Evolutionary conservation across 2,329 filamentous ascomycete species (phyloP), one percentile per base, ranked within the genome.

Genomic region (Zelopaecilomyces penicillatus): DNA sequence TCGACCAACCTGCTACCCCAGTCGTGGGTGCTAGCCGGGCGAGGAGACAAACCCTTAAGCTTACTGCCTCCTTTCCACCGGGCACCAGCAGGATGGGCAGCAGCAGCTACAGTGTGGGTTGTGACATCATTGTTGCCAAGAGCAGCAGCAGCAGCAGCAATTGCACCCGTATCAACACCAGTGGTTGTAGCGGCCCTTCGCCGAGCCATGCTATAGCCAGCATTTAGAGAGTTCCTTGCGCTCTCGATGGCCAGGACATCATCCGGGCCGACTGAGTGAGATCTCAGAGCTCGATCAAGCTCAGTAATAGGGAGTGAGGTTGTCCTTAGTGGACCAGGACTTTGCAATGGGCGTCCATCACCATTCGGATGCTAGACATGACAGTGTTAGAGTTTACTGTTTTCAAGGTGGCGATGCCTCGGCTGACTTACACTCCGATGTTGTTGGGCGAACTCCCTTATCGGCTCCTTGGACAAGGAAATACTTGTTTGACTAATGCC

Each of bases 301-400:
- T 83, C 78, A 38, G 73, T 78, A 41, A 82, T 70, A 6, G 78
- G 78, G 30, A 81, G 54, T 5, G 80, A 82, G 4, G 69, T 68
- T 6, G 78, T 78, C 44, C 78, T 73, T 54, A 80, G 76, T 12
- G 68, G 62, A 49, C 70, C 70, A 41, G 49, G 52, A 41, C 52
- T 50, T 56, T 63, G 49, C 51, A 62, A 43, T 65, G 57, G 36
- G 60, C 64, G 39, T 61, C 60, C 30, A 65, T 66, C 50, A 68
- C 68, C 69, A 70, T 49, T 50, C 4, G 51, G 49, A 34, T 58
- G 57, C 40, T 57, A 52, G 19, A 19, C 19, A 19, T 2, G 19
- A 19, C 2, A 19, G 19, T 19, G 19, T 19, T 19, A 19, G 19
- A 19, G 19, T 19, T 19, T 19, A 19, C 19, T 19, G 19, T 19